Evolutionary conservation across 202 grass and related monocot genomes (phyloP).

Genomic region (Hordeum pubiflorum): DNA sequence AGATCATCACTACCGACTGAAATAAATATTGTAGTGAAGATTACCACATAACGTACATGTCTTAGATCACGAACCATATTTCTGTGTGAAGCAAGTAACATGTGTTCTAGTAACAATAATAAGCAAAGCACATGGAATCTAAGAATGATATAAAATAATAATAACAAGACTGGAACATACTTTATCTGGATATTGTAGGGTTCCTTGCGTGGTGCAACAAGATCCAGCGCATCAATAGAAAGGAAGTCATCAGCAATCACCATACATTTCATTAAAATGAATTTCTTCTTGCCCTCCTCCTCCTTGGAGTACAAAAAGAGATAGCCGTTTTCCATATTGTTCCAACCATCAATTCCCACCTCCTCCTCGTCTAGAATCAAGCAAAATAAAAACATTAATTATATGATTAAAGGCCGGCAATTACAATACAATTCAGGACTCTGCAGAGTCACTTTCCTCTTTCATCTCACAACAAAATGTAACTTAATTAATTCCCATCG

Average conservation of each 20-base stretch:
- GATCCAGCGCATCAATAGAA: constrained; percentile 55
- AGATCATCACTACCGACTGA: neutral
- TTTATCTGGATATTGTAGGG: constrained; percentile 52
- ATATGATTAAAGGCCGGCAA: neutral
- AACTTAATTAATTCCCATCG: neutral
- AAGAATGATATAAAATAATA: neutral
- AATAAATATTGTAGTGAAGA: neutral
- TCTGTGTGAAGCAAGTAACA: neutral
- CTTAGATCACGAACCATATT: neutral
- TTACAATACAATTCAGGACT: neutral
- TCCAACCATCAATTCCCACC: constrained; percentile 77
- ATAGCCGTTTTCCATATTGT: constrained; percentile 53
- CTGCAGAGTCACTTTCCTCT: neutral
- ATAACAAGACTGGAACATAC: constrained; percentile 35
- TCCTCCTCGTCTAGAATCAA: constrained; percentile 50
- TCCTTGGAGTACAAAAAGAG: constrained; percentile 69
- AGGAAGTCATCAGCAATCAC: constrained; percentile 55
- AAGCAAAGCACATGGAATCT: neutral
- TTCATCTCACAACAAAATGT: neutral
- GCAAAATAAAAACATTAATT: neutral
- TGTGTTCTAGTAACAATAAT: too few species aligned
- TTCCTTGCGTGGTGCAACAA: constrained; percentile 33
- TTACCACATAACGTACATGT: neutral
- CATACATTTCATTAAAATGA: constrained; percentile 55
- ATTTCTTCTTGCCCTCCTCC: constrained; percentile 53